phyloP scores from a whole-genome alignment of 352 stramenopile species.

The Thraustotheca clavata region DNA sequence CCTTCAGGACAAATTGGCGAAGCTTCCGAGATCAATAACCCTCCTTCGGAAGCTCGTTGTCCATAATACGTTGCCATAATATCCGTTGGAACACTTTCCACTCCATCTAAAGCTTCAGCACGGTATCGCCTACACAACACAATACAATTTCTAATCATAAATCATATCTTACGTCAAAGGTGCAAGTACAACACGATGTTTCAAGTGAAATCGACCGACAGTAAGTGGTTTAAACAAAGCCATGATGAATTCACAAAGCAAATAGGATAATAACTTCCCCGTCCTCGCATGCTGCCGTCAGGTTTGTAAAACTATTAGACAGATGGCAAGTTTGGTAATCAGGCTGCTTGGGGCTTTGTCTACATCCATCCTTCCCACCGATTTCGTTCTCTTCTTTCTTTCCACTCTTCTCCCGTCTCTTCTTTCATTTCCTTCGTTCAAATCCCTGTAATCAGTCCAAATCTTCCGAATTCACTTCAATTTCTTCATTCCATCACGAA shows the following conservation, averaged over 20 bases:
- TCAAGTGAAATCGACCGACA: constrained; percentile 22
- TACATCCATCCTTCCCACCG: too few relatives aligned
- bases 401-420: too few relatives aligned
- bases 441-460: too few relatives aligned
- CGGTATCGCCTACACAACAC: constrained; percentile 11
- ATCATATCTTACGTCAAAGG: constrained; percentile 33
- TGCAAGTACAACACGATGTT: constrained; percentile 58
- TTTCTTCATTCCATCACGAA: too few relatives aligned
- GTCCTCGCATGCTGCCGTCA: too few relatives aligned
- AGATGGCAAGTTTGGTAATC: background rate
- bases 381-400: too few relatives aligned
- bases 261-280: background rate
- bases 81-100: constrained; percentile 27
- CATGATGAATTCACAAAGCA: background rate
- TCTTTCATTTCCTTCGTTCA: too few relatives aligned
- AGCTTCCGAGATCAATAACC: constrained; percentile 53
- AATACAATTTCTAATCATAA: background rate
- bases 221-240: constrained; percentile 9
- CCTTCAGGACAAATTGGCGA: constrained; percentile 35
- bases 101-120: constrained; percentile 26
- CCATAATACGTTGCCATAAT: constrained; percentile 52
- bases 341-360: background rate
- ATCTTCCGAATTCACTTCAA: too few relatives aligned
- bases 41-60: constrained; percentile 44
- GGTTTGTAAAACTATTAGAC: too few relatives aligned